Percentiles rank a stretch among this genome's conserved stretches.
Conservation (phyloP, 2,329 filamentous ascomycete species). For the Fusarium sp. region DNA sequence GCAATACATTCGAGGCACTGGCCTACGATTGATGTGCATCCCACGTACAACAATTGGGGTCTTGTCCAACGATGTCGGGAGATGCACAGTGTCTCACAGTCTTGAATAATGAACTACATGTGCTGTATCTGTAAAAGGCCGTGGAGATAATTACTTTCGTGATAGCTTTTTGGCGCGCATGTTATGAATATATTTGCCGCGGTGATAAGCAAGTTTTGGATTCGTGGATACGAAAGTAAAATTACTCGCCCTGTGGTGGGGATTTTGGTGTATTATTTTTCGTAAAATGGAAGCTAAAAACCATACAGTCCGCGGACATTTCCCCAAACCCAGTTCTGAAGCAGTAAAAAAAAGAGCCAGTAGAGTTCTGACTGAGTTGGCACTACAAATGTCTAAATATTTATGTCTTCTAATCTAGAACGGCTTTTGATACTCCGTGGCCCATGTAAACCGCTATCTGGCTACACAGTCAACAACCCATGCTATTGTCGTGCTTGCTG, state of each 20-base stretch:
- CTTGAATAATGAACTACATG: not conserved
- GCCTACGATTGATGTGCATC: conserved; percentile 37
- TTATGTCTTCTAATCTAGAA: not conserved
- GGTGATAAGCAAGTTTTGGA: conserved; percentile 21
- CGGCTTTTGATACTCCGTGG: not conserved
- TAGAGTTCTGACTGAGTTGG: not conserved
- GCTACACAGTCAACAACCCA: conserved; percentile 3
- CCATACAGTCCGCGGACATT: conserved; percentile 31
- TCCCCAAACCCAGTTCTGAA: conserved; percentile 27
- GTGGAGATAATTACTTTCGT: conserved; percentile 16
- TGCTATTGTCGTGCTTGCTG: conserved; percentile 25
- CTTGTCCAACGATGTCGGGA: conserved; percentile 40
- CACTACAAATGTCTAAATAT: not conserved
- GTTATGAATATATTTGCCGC: not conserved
- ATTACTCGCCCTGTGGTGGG: conserved; percentile 16
- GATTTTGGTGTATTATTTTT: conserved; percentile 14
- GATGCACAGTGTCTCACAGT: conserved; percentile 41
- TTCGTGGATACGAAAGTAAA: conserved; percentile 27
- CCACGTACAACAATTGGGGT: conserved; percentile 18
- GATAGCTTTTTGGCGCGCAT: conserved; percentile 19
- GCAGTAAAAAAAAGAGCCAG: not conserved
- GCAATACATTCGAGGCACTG: conserved; percentile 30
- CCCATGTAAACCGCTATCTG: conserved; percentile 2
- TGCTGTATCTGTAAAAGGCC: conserved; percentile 10
- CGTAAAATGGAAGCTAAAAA: conserved; percentile 12